Evolutionary conservation across 139 green algal genomes (phyloP).

Genomic region (Monoraphidium neglectum): DNA sequence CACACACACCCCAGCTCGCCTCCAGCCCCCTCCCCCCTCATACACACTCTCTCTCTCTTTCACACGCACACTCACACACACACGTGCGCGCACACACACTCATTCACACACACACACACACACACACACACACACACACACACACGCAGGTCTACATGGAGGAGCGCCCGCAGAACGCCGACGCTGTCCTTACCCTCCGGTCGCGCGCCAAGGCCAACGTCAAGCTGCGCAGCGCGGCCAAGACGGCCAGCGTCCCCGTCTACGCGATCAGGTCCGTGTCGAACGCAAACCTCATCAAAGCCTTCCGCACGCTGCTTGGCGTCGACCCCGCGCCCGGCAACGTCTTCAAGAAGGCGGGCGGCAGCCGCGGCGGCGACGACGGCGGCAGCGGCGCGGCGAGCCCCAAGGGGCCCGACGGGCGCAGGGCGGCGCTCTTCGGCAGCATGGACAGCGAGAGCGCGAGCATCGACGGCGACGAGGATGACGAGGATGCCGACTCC

Average conservation of each 20-base stretch:
- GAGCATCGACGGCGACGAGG: neutral
- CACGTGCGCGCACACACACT: too few relatives aligned
- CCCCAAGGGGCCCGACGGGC: neutral
- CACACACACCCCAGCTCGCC: too few relatives aligned
- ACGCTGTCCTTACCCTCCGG: constrained; percentile 73
- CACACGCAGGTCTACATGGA: constrained; percentile 42
- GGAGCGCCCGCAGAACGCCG: constrained; percentile 34
- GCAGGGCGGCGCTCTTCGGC: neutral
- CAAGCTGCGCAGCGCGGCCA: constrained; percentile 23
- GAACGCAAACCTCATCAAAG: constrained; percentile 50
- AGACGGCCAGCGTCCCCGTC: constrained; percentile 56
- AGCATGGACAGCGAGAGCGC: neutral
- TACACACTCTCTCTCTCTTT: too few relatives aligned
- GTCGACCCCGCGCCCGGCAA: constrained; percentile 62
- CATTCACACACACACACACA: too few relatives aligned
- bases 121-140: too few relatives aligned
- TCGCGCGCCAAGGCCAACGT: constrained; percentile 39
- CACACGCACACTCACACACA: too few relatives aligned
- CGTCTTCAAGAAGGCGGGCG: constrained; percentile 1
- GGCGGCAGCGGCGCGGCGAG: neutral
- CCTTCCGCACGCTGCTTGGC: constrained; percentile 67
- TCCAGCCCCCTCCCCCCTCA: too few relatives aligned
- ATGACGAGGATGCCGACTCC: neutral
- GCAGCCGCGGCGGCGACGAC: neutral
- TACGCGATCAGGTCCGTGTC: constrained; percentile 64